Evolutionary conservation across 345 rosid species (phyloP), one percentile per base, ranked within the genome.

Genomic region (Eucalyptus regnans): DNA sequence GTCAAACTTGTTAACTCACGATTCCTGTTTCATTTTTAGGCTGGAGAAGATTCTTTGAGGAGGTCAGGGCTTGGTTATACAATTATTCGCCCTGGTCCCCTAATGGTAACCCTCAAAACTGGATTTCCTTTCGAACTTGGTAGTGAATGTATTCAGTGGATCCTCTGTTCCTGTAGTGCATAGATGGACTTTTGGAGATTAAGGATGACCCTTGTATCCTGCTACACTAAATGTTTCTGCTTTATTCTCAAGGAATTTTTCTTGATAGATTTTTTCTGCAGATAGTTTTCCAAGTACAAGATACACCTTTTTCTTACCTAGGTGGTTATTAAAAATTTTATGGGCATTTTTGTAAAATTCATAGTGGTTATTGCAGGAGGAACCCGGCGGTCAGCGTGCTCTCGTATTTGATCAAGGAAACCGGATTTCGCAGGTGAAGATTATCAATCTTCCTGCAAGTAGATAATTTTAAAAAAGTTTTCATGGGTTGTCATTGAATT

Each of bases 1-100:
- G 15, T 46, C 50, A 31, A 64, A 60, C 27, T 48, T 71, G 89
- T 89, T 88, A 71, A 87, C 41, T 81, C 88, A 52, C 60, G 18
- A 50, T 15, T 54, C 46, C 33, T 17, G 5, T 6, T 86, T 31
- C 60, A 4, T 71, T 37, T 58, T 60, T 92, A 98, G 99, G 97
- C 98, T 66, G 99, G 99, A 31, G 99, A 98, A 92, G 99, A 98
- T 89, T 95, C 95, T 76, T 90, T 98, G 89, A 95, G 99, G 91
- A 94, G 96, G 92, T 98, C 99, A 37, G 99, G 99, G 37, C 98
- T 97, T 79, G 98, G 99, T 85, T 97, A 96, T 93, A 97, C 99
- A 56, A 96, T 96, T 86, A 93, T 97, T 91, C 98, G 98, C 88
- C 99, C 99, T 7, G 99, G 99, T 90, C 99, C 98, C 90, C 90